phyloP scores from a whole-genome alignment of 192 early-diverging fungal genomes.

The Helicostylum pulchrum region DNA sequence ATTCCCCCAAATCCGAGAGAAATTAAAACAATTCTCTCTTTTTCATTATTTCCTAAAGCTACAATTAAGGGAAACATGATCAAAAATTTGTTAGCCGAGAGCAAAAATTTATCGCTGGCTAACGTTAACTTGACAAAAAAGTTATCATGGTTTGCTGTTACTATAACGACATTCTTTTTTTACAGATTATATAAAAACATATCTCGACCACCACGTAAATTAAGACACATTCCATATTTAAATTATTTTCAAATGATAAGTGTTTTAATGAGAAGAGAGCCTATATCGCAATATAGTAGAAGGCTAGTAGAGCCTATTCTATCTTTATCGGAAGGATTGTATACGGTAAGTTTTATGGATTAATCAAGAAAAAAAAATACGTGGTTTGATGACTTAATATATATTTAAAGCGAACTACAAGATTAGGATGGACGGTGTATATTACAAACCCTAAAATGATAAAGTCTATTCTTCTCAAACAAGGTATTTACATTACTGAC shows the following conservation, averaged over 20 bases:
- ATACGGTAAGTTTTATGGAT: not conserved
- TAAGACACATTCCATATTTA: constrained; percentile 2
- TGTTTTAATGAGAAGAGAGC: not conserved
- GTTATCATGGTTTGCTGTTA: not conserved
- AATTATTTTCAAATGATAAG: no score
- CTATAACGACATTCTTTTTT: not conserved
- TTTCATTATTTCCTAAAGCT: not conserved
- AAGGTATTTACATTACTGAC: not conserved
- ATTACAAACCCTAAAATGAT: not conserved
- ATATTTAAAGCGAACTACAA: not conserved
- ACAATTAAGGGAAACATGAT: not conserved
- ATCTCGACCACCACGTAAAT: not conserved
- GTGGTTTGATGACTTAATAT: not conserved
- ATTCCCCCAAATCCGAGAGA: no score
- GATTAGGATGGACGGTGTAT: constrained; percentile 1
- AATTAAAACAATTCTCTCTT: no score
- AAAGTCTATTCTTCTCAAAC: not conserved
- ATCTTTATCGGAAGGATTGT: not conserved
- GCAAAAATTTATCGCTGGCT: not conserved
- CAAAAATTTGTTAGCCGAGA: not conserved
- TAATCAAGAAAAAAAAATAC: no score
- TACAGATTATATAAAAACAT: not conserved
- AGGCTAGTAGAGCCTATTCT: not conserved
- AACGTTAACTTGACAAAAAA: not conserved
- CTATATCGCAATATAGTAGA: no score